Conservation (phyloP, 2,329 filamentous ascomycete genomes). For the Orbilia ellipsospora region DNA sequence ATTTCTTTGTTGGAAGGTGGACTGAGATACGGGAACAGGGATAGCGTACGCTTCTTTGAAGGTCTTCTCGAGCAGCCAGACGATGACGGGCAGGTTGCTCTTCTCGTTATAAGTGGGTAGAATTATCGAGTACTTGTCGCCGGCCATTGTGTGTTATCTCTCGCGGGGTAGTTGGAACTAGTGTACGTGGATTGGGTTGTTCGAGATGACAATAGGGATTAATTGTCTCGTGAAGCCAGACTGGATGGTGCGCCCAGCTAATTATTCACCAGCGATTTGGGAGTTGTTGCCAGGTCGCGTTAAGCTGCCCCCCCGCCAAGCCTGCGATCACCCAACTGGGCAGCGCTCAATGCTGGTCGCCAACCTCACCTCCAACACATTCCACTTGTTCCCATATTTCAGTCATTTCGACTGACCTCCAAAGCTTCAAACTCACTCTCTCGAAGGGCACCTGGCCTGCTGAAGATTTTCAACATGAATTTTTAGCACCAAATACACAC, state of each 20-base stretch:
- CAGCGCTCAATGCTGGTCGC: neutral
- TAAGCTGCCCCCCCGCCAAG: conserved; percentile 27
- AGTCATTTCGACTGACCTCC: neutral
- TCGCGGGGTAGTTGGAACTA: neutral
- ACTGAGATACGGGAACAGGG: conserved; percentile 21
- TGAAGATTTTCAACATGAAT: too few species aligned
- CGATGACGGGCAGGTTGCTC: conserved; percentile 93
- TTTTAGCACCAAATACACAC: neutral
- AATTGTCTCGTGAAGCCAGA: conserved; percentile 43
- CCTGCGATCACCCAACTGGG: conserved; percentile 15
- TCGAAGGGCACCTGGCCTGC: too few species aligned
- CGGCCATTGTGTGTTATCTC: conserved; percentile 57
- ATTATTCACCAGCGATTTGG: neutral
- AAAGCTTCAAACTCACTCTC: neutral
- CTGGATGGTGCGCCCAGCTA: conserved; percentile 31
- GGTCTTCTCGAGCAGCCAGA: conserved; percentile 90
- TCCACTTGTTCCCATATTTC: neutral
- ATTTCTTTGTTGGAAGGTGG: conserved; percentile 30
- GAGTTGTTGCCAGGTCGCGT: conserved; percentile 52
- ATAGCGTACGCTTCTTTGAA: conserved; percentile 81
- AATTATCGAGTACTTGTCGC: conserved; percentile 94
- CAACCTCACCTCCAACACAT: conserved; percentile 51
- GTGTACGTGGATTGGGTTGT: conserved; percentile 4
- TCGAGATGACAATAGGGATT: neutral
- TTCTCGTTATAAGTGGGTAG: conserved; percentile 99